A percentile compares a stretch with the other conserved stretches of the same genome.
phyloP scores from a whole-genome alignment of 2,329 filamentous ascomycete genomes.

The Cladosporium sp. region DNA sequence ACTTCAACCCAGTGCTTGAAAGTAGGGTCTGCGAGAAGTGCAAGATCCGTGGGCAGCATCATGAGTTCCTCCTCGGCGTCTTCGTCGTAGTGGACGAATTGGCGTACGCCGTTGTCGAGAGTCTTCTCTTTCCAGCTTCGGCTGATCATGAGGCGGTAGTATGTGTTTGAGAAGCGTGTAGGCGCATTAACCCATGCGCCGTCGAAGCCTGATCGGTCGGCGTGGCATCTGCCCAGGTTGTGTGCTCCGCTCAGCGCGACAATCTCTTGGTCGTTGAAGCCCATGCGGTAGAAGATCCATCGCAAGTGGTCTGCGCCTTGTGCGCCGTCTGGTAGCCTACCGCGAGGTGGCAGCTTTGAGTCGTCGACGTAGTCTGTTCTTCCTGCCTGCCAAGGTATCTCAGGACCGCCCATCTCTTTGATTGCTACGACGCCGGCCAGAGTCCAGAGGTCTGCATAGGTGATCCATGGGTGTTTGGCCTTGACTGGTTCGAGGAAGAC shows the following conservation, averaged over 20 bases:
- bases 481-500: slow-evolving; percentile 63
- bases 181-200: slow-evolving; percentile 51
- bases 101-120: slow-evolving; percentile 49
- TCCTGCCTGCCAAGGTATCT: slow-evolving; percentile 54
- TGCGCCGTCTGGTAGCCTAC: slow-evolving; percentile 53
- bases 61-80: slow-evolving; percentile 56
- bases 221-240: slow-evolving; percentile 54
- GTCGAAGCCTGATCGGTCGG: slow-evolving; percentile 54
- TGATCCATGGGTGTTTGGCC: slow-evolving; percentile 57
- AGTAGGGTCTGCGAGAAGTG: slow-evolving; percentile 49
- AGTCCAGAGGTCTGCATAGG: slow-evolving; percentile 64
- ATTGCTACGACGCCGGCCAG: slow-evolving; percentile 58
- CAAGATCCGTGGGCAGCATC: slow-evolving; percentile 64
- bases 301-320: slow-evolving; percentile 54
- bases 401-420: slow-evolving; percentile 57
- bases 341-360: slow-evolving; percentile 54
- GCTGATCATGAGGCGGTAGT: slow-evolving; percentile 50
- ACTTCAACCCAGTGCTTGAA: slow-evolving; percentile 56
- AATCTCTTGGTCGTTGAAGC: slow-evolving; percentile 58
- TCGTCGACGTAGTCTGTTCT: slow-evolving; percentile 61
- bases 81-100: slow-evolving; percentile 59
- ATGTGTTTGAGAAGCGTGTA: slow-evolving; percentile 56
- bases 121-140: slow-evolving; percentile 54
- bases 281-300: slow-evolving; percentile 57
- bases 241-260: slow-evolving; percentile 55